Base-by-base conservation (phyloP, 2,329 filamentous ascomycete species). In the Botryosphaeria dothidea region DNA sequence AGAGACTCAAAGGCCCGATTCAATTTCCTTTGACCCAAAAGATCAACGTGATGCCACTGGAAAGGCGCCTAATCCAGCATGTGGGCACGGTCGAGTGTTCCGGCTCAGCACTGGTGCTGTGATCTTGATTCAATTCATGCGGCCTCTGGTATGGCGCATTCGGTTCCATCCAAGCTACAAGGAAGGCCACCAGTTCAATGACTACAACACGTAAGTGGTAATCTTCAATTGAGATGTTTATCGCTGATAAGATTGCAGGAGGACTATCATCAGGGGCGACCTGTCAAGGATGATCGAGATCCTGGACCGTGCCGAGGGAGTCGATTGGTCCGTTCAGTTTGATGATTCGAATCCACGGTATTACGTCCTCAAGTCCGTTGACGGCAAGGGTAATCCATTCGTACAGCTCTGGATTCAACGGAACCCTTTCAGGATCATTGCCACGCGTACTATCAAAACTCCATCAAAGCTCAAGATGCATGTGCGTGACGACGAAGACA, bases 361-460 rank as follows among this genome's bases (percentile, higher is more conserved):
- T 19, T 48, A 23, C 21, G 15, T 25, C 8, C 45, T 48, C 19
- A 25, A 15, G 9, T 48, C 45, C 11, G 45, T 48, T 13, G 23
- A 8, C 21, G 51, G 52, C 46, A 46, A 7, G n/a, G 46, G 6
- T 67, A 68, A 19, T 45, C 51, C 67, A 2, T 49, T 69, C 25
- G 49, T 72, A 7, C 69, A 72, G 41, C 68, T 73, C 11, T 73
- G 69, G 69, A 66, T 73, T 6, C 70, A 72, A 56, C 57, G 67
- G 17, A 66, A 72, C 2, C 71, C 71, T 0, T 73, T 73, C 46
- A 69, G 72, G 29, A 73, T 73, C 48, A 72, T 64, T 0, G 72
- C 70, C 2, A 66, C 73, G 1, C 67, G 71, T 13, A 60, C 71
- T 5, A 63, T 74, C 2, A 63, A 69, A 17, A 72, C 65, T 68